Conservation (phyloP, 2,329 filamentous ascomycete species). For the Cordyceps javanica region DNA sequence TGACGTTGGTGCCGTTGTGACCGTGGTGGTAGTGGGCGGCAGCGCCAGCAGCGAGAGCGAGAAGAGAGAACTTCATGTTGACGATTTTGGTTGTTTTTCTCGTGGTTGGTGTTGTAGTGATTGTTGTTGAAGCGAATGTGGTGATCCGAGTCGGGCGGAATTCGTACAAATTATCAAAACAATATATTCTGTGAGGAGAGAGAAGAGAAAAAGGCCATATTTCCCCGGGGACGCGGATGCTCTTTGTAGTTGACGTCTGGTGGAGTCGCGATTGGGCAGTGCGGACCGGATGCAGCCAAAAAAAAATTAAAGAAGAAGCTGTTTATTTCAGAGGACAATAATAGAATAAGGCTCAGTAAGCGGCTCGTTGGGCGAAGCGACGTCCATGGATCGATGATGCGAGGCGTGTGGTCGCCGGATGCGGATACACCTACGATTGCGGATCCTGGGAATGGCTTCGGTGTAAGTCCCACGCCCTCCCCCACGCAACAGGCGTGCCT, state of each 20-base stretch:
- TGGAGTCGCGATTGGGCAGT: neutral
- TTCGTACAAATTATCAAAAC: neutral
- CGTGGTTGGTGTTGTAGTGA: neutral
- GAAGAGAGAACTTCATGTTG: conserved; percentile 9
- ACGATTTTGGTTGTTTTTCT: conserved; percentile 1
- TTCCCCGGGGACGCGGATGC: neutral
- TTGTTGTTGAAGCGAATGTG: conserved; percentile 13
- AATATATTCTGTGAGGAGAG: neutral
- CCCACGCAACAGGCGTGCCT: neutral
- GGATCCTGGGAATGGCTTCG: neutral
- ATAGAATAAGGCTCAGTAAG: neutral
- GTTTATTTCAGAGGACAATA: too few relatives aligned
- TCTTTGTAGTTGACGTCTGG: conserved; percentile 10
- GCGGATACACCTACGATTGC: conserved; percentile 1
- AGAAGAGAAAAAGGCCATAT: neutral
- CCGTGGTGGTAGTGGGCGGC: neutral
- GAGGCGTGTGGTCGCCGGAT: neutral
- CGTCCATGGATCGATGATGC: conserved; percentile 1
- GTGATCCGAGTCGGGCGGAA: conserved; percentile 5
- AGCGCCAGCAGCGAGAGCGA: conserved; percentile 11
- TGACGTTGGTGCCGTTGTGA: neutral
- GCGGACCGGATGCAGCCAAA: neutral
- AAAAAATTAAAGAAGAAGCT: neutral
- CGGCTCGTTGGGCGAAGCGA: neutral
- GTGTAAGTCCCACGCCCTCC: neutral